phyloP scores from a whole-genome alignment of 1,284 basidiomycete species.

The Cryptococcus wingfieldii region DNA sequence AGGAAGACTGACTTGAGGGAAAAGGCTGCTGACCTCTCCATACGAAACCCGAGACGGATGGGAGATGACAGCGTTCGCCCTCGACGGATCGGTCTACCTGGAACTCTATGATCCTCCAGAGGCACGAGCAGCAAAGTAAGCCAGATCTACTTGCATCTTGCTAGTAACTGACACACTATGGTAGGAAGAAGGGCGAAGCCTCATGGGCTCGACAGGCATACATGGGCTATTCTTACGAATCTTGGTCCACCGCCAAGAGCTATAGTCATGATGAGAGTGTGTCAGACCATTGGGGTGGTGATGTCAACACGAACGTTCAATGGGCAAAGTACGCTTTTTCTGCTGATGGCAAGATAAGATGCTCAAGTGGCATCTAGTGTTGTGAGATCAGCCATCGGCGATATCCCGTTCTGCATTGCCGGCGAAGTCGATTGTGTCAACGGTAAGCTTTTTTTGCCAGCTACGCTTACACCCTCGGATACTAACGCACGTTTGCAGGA shows the following conservation, averaged over 20 bases:
- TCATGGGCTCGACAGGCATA: constrained; percentile 38
- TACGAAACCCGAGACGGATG: constrained; percentile 75
- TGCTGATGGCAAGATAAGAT: background rate
- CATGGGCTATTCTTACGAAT: constrained; percentile 47
- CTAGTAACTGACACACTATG: background rate
- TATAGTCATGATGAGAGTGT: background rate
- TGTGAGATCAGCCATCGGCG: constrained; percentile 80
- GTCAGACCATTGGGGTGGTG: constrained; percentile 62
- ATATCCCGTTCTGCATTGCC: constrained; percentile 75
- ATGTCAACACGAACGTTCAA: constrained; percentile 85
- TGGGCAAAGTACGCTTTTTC: constrained; percentile 12
- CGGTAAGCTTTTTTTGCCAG: constrained; percentile 52
- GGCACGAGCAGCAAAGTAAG: constrained; percentile 24
- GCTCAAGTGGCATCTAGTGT: constrained; percentile 51
- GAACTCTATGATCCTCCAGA: constrained; percentile 64
- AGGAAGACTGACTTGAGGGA: constrained; percentile 11
- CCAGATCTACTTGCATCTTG: background rate
- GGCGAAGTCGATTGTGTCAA: constrained; percentile 93
- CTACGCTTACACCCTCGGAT: background rate
- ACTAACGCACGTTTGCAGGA: background rate
- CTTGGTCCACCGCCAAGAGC: constrained; percentile 27
- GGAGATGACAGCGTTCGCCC: constrained; percentile 79
- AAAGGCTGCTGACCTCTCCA: constrained; percentile 67
- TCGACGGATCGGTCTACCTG: constrained; percentile 72
- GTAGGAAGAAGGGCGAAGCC: constrained; percentile 23